Percentiles rank a stretch among this genome's conserved stretches.
Conservation (phyloP, 176 grass and related monocot species). For the Hsuehochloa calcarea region DNA sequence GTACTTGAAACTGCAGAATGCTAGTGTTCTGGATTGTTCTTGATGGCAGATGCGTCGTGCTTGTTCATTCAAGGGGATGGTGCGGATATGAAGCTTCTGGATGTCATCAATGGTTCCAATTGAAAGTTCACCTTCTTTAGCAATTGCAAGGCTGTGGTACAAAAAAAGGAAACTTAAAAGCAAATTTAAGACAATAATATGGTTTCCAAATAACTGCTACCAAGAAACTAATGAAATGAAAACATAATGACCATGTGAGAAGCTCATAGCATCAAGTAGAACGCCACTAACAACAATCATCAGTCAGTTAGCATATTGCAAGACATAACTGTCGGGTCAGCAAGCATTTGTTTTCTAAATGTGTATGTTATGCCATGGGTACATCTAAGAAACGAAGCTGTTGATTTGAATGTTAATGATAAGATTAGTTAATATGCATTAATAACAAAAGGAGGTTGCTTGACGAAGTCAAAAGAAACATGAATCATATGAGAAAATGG, state of each 20-base stretch:
- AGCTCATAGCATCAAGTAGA: not conserved
- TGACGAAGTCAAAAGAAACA: no score
- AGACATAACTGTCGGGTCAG: not conserved
- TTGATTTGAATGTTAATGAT: not conserved
- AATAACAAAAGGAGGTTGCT: not conserved
- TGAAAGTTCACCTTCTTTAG: slow-evolving; percentile 92
- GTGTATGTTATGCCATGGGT: not conserved
- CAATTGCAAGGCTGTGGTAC: slow-evolving; percentile 78
- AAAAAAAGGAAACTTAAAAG: slow-evolving; percentile 15
- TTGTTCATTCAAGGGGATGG: slow-evolving; percentile 84
- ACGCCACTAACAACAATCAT: not conserved
- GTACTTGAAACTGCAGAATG: slow-evolving; percentile 67
- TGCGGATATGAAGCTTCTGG: slow-evolving; percentile 93
- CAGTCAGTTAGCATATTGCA: not conserved
- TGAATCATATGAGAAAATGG: no score
- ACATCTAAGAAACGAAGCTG: not conserved
- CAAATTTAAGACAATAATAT: not conserved
- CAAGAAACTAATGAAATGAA: not conserved
- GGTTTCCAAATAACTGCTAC: not conserved
- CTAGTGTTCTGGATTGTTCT: slow-evolving; percentile 79
- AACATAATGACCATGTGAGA: not conserved
- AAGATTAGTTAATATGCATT: not conserved
- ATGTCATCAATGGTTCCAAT: slow-evolving; percentile 92
- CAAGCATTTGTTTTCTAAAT: not conserved
- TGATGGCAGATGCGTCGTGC: slow-evolving; percentile 82